Conservation (phyloP, 129 eudicot genomes). For the Pseudognaphalium luteoalbum region DNA sequence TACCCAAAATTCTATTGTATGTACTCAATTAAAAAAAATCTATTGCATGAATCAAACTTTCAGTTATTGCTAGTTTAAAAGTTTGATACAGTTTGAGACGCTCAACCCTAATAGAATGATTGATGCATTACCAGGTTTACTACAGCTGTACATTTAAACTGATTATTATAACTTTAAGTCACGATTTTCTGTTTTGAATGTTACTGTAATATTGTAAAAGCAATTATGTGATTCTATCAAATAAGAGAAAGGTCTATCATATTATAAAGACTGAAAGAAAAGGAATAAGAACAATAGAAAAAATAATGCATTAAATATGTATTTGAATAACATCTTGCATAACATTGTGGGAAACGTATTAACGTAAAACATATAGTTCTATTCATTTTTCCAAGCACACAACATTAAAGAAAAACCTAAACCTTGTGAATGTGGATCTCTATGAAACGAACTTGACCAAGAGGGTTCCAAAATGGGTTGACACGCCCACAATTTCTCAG, state of each 20-base stretch:
- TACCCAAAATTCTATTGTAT: too few species aligned
- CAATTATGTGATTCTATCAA: too few species aligned
- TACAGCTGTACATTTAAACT: neutral
- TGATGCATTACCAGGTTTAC: slow-evolving; percentile 9
- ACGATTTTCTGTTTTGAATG: neutral
- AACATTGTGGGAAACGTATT: slow-evolving; percentile 11
- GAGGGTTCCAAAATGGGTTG: slow-evolving; percentile 32
- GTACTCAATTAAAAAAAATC: too few species aligned
- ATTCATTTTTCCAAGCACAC: slow-evolving; percentile 84
- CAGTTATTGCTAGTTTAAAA: too few species aligned
- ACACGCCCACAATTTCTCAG: slow-evolving; percentile 50
- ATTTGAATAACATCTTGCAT: slow-evolving; percentile 32
- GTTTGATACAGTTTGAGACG: too few species aligned
- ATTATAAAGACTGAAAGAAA: neutral
- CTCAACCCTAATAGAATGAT: too few species aligned
- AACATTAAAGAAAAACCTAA: slow-evolving; percentile 66
- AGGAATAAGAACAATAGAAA: neutral
- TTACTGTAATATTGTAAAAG: too few species aligned
- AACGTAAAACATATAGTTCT: slow-evolving; percentile 23
- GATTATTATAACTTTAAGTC: slow-evolving; percentile 2
- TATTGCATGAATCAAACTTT: too few species aligned
- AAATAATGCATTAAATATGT: slow-evolving; percentile 32
- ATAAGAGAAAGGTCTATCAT: neutral
- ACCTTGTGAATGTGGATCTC: slow-evolving; percentile 48
- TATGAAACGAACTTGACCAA: slow-evolving; percentile 42